Conservation (phyloP, 2,329 filamentous ascomycete genomes). For the Xylaria sp. region DNA sequence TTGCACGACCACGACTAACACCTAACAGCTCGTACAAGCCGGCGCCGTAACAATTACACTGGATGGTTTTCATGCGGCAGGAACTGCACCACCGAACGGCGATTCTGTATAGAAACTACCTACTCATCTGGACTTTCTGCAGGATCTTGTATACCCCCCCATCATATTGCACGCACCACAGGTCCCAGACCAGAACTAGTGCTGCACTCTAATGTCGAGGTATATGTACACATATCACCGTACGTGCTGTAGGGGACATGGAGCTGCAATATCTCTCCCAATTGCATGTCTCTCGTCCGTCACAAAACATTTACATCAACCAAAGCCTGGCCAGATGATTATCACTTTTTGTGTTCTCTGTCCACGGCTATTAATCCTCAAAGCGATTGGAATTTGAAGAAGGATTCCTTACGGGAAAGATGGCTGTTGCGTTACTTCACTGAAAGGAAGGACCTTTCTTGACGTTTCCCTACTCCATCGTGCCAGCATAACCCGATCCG, state of each 20-base stretch:
- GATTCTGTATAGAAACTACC: slow-evolving; percentile 39
- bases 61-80: slow-evolving; percentile 78
- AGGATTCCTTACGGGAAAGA: slow-evolving; percentile 36
- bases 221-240: slow-evolving; percentile 27
- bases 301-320: slow-evolving; percentile 40
- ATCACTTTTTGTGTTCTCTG: slow-evolving; percentile 39
- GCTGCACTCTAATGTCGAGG: slow-evolving; percentile 13
- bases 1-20: slow-evolving; percentile 42
- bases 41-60: slow-evolving; percentile 89
- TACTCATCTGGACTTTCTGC: slow-evolving; percentile 25
- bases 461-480: slow-evolving; percentile 45
- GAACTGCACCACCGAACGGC: slow-evolving; percentile 37
- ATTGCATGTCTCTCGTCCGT: slow-evolving; percentile 28
- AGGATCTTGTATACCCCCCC: slow-evolving; percentile 30
- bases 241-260: slow-evolving; percentile 35
- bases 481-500: slow-evolving; percentile 42
- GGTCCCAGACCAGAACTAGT: slow-evolving; percentile 8
- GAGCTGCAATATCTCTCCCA: slow-evolving; percentile 15
- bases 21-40: slow-evolving; percentile 82
- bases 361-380: slow-evolving; percentile 32
- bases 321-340: slow-evolving; percentile 16
- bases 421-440: slow-evolving; percentile 45
- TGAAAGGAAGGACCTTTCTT: slow-evolving; percentile 43
- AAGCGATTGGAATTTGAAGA: slow-evolving; percentile 11
- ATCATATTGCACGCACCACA: slow-evolving; percentile 18